Evolutionary conservation across 208 protist genomes (phyloP).

Genomic region (Wallacemonas sp.): DNA sequence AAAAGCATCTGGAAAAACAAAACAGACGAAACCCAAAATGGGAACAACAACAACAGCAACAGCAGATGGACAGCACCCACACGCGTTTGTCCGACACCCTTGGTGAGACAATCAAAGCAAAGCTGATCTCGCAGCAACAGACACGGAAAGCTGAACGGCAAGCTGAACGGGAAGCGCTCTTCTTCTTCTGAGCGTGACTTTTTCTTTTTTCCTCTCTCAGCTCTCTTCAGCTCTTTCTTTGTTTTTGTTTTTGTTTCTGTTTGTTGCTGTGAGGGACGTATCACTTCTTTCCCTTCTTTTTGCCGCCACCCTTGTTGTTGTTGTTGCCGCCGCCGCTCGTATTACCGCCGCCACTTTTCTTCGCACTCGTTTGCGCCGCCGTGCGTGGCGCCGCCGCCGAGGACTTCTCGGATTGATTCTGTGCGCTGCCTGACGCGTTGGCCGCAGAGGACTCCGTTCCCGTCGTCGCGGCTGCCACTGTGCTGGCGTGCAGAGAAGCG

Average conservation of each 20-base stretch:
- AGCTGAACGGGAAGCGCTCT: neutral
- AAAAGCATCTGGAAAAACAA: conserved; percentile 13
- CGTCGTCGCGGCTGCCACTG: neutral
- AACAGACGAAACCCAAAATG: conserved; percentile 6
- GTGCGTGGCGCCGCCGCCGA: neutral
- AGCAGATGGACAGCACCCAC: neutral
- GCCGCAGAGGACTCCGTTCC: neutral
- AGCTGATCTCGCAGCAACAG: neutral
- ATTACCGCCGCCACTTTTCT: neutral
- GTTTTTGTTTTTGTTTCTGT: neutral
- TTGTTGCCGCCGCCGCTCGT: conserved; percentile 20
- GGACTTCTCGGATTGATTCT: too few relatives aligned
- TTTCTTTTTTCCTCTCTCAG: neutral
- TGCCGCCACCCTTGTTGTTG: conserved; percentile 9
- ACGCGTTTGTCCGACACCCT: neutral
- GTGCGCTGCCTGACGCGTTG: neutral
- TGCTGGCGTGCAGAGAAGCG: conserved; percentile 11
- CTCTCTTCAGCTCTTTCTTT: neutral
- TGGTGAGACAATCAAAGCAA: too few relatives aligned
- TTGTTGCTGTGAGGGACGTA: neutral
- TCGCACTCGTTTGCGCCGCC: neutral
- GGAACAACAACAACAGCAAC: neutral
- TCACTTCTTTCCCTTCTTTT: conserved; percentile 33
- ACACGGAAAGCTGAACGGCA: neutral
- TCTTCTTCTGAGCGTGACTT: neutral